Base-by-base conservation (phyloP, 441 rosid genomes). In the Euphorbia schlechtendalii region DNA sequence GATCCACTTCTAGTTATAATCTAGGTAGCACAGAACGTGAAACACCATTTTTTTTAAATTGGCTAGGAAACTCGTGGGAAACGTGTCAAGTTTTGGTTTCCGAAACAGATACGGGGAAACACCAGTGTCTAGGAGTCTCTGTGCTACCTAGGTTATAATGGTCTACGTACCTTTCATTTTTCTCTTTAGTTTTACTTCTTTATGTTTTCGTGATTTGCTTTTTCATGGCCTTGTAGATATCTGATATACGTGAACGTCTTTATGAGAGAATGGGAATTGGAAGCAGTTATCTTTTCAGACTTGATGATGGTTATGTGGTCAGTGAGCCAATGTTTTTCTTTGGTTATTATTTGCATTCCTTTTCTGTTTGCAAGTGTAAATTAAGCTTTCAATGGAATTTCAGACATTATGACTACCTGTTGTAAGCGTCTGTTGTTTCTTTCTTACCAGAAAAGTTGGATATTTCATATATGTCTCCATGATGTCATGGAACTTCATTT, bases 221-320 rank as follows among this genome's bases (percentile, higher is more conserved):
- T 56, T 77, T 55, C 56, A 56, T 55, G 28, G 49, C 73, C 55
- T 80, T 60, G 36, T 88, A 95, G 99, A 86, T 95, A 82, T 95
- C 99, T 71, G 99, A 95, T 77, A 92, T 95, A 73, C 97, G 99
- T 14, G 98, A 95, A 68, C 73, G 68, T 53, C 86, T 81, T 46
- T 95, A 95, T 30, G 99, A 95, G 85, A 95, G 84, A 86, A 95
- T 82, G 91, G 99, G 98, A 76, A 95, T 95, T 71, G 99, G 99
- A 54, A 95, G 99, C 83, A 95, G 99, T 75, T 95, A 95, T 76
- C 99, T 95, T 22, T 95, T 95, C 71, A 86, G 90, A 73, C 99
- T 95, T 71, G 98, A 95, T 63, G 99, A 95, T 70, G 98, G 97
- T 66, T 89, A 87, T 72, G 98, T 95, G 96, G 98, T 94, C 63